Percentiles rank a stretch among this genome's conserved stretches.
Conservation (phyloP, 1,139 yeast species). For the Pichia sp. region DNA sequence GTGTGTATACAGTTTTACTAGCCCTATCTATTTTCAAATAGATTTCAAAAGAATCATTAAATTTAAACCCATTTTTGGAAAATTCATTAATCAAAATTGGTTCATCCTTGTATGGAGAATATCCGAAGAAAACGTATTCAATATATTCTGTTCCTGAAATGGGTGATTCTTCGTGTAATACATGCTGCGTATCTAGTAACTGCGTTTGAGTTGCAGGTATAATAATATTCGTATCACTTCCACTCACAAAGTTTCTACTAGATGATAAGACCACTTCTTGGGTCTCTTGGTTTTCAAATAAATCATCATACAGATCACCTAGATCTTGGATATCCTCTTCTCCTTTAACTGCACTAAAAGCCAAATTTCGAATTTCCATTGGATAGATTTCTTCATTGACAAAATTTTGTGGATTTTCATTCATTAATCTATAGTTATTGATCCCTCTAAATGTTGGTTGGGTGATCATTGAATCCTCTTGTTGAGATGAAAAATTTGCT, state of each 20-base stretch:
- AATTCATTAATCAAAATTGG: constrained; percentile 4
- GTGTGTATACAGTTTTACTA: constrained; percentile 1
- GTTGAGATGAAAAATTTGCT: constrained; percentile 5
- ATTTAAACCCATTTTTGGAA: constrained; percentile 2
- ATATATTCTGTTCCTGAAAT: not conserved
- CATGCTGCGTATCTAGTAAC: not conserved
- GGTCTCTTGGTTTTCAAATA: not conserved
- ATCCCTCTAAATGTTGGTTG: not conserved
- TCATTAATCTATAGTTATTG: not conserved
- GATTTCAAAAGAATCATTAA: constrained; percentile 14
- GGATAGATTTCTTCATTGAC: too few species aligned
- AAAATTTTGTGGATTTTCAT: not conserved
- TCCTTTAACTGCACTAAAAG: too few species aligned
- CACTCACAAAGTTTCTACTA: not conserved
- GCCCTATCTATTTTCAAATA: constrained; percentile 4
- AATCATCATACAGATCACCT: too few species aligned
- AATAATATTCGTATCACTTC: not conserved
- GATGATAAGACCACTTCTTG: not conserved
- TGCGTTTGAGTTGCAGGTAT: not conserved
- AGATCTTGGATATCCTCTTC: too few species aligned
- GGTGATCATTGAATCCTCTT: not conserved
- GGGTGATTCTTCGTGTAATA: not conserved
- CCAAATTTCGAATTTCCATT: too few species aligned
- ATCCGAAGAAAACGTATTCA: constrained; percentile 7
- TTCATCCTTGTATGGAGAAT: constrained; percentile 9